Percentiles rank a stretch among this genome's conserved stretches.
phyloP scores from a whole-genome alignment of 176 grass and related monocot genomes.

The Aegilops tauschii region DNA sequence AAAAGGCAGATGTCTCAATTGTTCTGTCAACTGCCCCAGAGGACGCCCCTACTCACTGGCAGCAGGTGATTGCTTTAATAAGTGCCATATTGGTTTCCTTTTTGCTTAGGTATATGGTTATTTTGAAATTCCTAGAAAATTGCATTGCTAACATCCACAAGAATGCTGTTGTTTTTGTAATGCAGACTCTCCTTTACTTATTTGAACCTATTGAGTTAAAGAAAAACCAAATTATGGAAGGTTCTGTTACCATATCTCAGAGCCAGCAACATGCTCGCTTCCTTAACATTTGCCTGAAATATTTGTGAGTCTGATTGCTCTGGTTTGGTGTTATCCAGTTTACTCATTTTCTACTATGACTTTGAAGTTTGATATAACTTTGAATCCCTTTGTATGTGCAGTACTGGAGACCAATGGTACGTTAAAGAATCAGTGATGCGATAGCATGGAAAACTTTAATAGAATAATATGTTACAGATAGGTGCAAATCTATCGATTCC shows the following conservation, averaged over 20 bases:
- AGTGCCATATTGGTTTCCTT: background rate
- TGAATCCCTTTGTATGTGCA: slow-evolving; percentile 29
- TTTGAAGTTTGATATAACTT: slow-evolving; percentile 21
- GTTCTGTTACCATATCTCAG: slow-evolving; percentile 87
- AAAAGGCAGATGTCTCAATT: slow-evolving; percentile 66
- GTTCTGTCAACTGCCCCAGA: slow-evolving; percentile 95
- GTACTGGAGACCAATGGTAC: slow-evolving; percentile 61
- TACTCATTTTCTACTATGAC: background rate
- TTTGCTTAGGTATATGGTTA: background rate
- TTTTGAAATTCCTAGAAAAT: background rate
- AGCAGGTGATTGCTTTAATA: slow-evolving; percentile 62
- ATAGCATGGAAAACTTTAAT: slow-evolving; percentile 20
- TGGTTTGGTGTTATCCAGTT: slow-evolving; percentile 4
- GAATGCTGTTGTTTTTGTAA: background rate
- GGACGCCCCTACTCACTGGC: slow-evolving; percentile 92
- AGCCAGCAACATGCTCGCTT: slow-evolving; percentile 76
- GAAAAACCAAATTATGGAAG: slow-evolving; percentile 89
- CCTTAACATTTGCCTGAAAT: slow-evolving; percentile 84
- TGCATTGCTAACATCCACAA: slow-evolving; percentile 20
- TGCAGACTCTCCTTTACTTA: slow-evolving; percentile 85
- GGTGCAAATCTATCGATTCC: background rate
- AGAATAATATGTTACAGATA: background rate
- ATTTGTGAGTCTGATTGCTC: slow-evolving; percentile 57
- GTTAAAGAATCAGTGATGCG: slow-evolving; percentile 64
- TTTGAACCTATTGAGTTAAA: slow-evolving; percentile 87